Evolutionary conservation across 805 yeast species (phyloP).

Genomic region (Zygosaccharomyces gambellarensis): DNA sequence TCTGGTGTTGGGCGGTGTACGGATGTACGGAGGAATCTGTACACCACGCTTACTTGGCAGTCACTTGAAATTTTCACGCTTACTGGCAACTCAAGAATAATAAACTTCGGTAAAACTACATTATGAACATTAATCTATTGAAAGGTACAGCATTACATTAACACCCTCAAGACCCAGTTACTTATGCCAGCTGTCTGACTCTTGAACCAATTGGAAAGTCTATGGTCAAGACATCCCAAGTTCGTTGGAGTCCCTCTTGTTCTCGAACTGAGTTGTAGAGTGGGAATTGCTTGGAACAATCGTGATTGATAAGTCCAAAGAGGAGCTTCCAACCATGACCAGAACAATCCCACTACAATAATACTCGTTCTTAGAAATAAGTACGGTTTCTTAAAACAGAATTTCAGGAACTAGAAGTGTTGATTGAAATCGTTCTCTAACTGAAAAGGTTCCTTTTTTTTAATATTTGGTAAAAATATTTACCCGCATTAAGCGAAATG

Average conservation of each 20-base stretch:
- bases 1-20: too few species aligned
- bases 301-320: neutral
- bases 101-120: too few species aligned
- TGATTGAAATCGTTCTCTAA: neutral
- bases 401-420: neutral
- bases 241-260: constrained; percentile 15
- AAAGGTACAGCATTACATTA: too few species aligned
- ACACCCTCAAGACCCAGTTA: neutral
- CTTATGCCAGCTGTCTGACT: constrained; percentile 19
- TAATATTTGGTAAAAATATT: neutral
- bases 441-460: neutral
- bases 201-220: constrained; percentile 25
- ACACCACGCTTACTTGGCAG: too few species aligned
- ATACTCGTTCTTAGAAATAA: constrained; percentile 35
- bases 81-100: too few species aligned
- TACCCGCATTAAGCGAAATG: neutral
- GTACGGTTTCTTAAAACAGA: constrained; percentile 20
- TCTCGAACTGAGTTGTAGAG: constrained; percentile 39
- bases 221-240: constrained; percentile 8
- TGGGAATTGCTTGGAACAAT: constrained; percentile 31
- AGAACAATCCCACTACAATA: constrained; percentile 37
- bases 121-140: too few species aligned
- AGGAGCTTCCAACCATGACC: constrained; percentile 6
- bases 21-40: too few species aligned
- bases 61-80: too few species aligned